Evolutionary conservation across 805 yeast genomes (phyloP).

Genomic region (Starmera quercuum): DNA sequence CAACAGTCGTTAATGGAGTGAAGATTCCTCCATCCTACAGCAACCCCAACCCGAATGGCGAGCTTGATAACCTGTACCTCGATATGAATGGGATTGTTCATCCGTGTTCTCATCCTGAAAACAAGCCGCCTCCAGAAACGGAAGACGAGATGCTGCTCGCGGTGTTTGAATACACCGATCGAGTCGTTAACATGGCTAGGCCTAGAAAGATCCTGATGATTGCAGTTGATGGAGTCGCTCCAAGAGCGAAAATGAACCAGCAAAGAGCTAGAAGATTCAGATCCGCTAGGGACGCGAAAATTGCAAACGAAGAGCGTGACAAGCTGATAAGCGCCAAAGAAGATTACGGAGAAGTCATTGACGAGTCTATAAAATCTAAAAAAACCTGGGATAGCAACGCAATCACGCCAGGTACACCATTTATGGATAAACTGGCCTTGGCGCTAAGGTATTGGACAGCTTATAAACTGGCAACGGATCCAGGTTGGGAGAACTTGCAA

Average conservation of each 20-base stretch:
- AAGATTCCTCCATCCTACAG: constrained; percentile 59
- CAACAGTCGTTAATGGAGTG: constrained; percentile 50
- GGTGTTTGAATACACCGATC: constrained; percentile 84
- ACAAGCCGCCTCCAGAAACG: constrained; percentile 90
- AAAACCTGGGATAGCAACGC: constrained; percentile 93
- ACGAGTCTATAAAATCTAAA: constrained; percentile 63
- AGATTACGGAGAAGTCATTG: constrained; percentile 55
- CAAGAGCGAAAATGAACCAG: constrained; percentile 96
- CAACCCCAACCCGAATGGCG: constrained; percentile 90
- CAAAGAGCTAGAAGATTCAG: constrained; percentile 91
- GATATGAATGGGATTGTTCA: constrained; percentile 99
- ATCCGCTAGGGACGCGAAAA: constrained; percentile 81
- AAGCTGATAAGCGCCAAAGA: constrained; percentile 26
- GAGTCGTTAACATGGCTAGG: constrained; percentile 88
- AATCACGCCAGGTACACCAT: constrained; percentile 98
- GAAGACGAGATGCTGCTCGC: constrained; percentile 97
- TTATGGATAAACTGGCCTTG: constrained; percentile 83
- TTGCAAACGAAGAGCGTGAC: constrained; percentile 66
- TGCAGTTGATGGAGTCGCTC: constrained; percentile 99
- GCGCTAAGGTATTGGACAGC: constrained; percentile 89
- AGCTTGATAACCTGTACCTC: constrained; percentile 82
- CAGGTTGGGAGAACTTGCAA: constrained; percentile 88
- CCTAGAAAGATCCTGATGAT: constrained; percentile 90
- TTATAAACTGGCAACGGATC: constrained; percentile 78
- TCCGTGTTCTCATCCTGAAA: constrained; percentile 98